Conservation (phyloP, 2,329 filamentous ascomycete species). For the Alternaria sp. region DNA sequence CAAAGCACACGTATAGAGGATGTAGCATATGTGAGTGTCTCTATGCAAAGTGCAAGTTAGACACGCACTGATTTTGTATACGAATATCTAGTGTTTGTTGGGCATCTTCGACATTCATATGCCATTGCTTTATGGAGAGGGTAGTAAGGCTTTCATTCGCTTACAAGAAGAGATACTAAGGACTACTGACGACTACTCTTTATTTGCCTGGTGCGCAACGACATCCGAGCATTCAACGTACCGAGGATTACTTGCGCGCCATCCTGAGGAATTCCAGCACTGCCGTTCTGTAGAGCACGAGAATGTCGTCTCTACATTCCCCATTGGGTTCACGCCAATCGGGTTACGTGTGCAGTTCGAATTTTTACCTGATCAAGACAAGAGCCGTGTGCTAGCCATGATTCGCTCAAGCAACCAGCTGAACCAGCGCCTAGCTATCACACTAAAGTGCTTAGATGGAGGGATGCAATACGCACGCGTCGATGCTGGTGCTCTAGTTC, state of each 20-base stretch:
- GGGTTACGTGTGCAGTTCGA: conserved; percentile 36
- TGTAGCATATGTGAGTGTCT: conserved; percentile 28
- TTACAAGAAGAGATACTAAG: conserved; percentile 42
- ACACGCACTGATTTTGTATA: neutral
- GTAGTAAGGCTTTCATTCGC: conserved; percentile 37
- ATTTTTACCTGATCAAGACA: conserved; percentile 27
- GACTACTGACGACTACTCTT: conserved; percentile 37
- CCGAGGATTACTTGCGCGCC: conserved; percentile 36
- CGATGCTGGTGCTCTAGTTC: conserved; percentile 60
- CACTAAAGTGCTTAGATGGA: conserved; percentile 32
- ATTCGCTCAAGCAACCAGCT: conserved; percentile 32
- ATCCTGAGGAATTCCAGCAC: conserved; percentile 31
- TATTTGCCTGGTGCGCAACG: conserved; percentile 36
- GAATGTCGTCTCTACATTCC: conserved; percentile 25
- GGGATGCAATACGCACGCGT: conserved; percentile 47
- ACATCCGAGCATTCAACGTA: conserved; percentile 26
- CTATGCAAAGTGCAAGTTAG: neutral
- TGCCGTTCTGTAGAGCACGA: conserved; percentile 35
- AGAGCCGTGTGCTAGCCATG: conserved; percentile 25
- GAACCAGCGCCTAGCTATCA: conserved; percentile 35
- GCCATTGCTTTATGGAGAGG: conserved; percentile 42
- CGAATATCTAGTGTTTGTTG: conserved; percentile 25
- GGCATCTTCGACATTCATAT: conserved; percentile 46
- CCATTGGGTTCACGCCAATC: conserved; percentile 30
- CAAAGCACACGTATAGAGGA: conserved; percentile 41